Evolutionary conservation across 495 filamentous ascomycete species (phyloP).

Genomic region (Neurospora terricola): DNA sequence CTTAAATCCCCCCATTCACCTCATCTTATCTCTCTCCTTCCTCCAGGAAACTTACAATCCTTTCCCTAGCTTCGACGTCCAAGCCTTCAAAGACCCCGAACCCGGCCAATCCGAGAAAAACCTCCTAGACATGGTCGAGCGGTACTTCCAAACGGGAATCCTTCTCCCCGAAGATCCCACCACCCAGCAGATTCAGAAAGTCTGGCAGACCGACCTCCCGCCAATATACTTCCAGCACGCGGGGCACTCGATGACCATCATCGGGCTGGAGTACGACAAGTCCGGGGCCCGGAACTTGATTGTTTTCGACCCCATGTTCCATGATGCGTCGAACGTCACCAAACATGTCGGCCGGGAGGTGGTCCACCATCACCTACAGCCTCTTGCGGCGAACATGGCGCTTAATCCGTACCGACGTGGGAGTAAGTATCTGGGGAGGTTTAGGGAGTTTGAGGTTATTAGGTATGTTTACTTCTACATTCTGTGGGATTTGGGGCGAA

Average conservation of each 20-base stretch:
- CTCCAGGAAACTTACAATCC: neutral
- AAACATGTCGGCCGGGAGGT: slow-evolving; percentile 39
- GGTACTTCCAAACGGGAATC: slow-evolving; percentile 56
- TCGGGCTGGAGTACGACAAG: slow-evolving; percentile 65
- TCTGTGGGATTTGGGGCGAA: neutral
- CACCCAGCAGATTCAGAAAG: slow-evolving; percentile 27
- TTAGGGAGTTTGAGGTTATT: slow-evolving; percentile 68
- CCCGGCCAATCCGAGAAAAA: slow-evolving; percentile 20
- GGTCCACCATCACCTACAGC: slow-evolving; percentile 37
- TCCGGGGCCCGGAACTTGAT: slow-evolving; percentile 63
- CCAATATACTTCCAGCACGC: slow-evolving; percentile 89
- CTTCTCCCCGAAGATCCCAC: slow-evolving; percentile 5
- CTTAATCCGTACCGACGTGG: slow-evolving; percentile 66
- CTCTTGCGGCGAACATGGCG: slow-evolving; percentile 18
- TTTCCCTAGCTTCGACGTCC: slow-evolving; percentile 23
- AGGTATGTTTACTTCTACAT: slow-evolving; percentile 40
- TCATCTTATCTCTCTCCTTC: neutral
- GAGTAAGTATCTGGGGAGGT: slow-evolving; percentile 54
- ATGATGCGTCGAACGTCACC: slow-evolving; percentile 53
- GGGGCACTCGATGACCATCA: slow-evolving; percentile 86
- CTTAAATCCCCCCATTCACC: slow-evolving; percentile 14
- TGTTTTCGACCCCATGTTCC: slow-evolving; percentile 84
- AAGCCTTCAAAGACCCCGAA: slow-evolving; percentile 27
- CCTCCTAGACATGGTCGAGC: slow-evolving; percentile 58
- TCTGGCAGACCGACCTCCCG: slow-evolving; percentile 58